Evolutionary conservation across 2,329 filamentous ascomycete genomes (phyloP), one percentile per base, ranked within the genome.

Genomic region (Talaromyces piceae): DNA sequence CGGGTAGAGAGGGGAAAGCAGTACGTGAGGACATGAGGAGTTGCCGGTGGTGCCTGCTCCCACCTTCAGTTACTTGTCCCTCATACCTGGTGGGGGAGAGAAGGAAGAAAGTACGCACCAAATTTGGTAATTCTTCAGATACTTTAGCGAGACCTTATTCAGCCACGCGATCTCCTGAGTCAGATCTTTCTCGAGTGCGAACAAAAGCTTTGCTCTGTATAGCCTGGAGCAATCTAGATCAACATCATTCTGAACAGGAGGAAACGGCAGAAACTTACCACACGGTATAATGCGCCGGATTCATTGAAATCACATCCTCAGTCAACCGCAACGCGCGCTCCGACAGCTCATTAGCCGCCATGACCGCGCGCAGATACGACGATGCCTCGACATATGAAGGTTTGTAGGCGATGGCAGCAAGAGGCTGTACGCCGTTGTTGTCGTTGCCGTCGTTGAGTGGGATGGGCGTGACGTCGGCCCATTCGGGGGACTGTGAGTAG

Each of bases 81-180:
- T 20, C 23, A 23, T n/a, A n/a, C n/a, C n/a, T n/a, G 7, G 9
- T 37, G 1, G 13, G 2, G 31, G 18, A 4, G 7, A 4, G 1
- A 18, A 30, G 2, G 8, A 18, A 9, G 26, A 3, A 12, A 4
- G 6, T 16, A 51, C 52, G 20, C 64, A 76, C 88, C 93, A 98
- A 68, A 98, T 98, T 72, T 98, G 93, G 73, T 98, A 98, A 73
- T 97, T 98, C 71, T 98, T 98, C 63, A 94, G 83, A 67, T 95
- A 86, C 52, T 81, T 77, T 48, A 95, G 75, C 9, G 91, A 88
- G 25, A 93, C 83, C 9, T 82, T 75, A 69, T 96, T 94, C 47
- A 98, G 77, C 90, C 91, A 98, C 41, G 75, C 73, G 44, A 96
- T 77, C 69, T 98, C 93, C 53, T 84, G 78, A 2, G 75, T 70